Percentiles rank a stretch among this genome's conserved stretches.
Conservation (phyloP, 371 early-diverging fungal genomes). For the Phascolomyces articulosus region DNA sequence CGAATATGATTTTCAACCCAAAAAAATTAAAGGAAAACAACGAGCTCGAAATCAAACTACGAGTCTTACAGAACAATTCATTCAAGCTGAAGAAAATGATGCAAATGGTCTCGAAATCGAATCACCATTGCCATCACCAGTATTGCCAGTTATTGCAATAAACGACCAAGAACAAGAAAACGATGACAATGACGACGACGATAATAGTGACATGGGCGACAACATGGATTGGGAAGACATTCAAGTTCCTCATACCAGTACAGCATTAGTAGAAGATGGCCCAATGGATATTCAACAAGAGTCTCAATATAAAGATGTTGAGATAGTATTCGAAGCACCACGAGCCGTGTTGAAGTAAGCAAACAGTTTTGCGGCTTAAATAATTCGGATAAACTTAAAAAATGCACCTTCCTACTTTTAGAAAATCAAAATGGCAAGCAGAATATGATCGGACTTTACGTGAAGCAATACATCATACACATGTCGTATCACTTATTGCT, state of each 20-base stretch:
- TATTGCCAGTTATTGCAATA: too few relatives aligned
- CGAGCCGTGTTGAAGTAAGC: constrained; percentile 32
- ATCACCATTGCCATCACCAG: not conserved
- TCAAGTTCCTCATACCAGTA: not conserved
- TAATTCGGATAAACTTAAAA: not conserved
- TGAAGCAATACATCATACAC: constrained; percentile 44
- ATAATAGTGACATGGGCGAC: constrained; percentile 19
- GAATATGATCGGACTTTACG: constrained; percentile 37
- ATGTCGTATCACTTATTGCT: constrained; percentile 33
- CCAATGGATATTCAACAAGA: not conserved
- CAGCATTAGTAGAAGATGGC: not conserved
- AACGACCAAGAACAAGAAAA: not conserved
- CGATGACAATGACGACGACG: constrained; percentile 10
- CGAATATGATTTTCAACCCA: not conserved
- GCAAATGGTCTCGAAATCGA: not conserved
- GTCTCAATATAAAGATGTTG: constrained; percentile 38
- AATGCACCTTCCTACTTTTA: not conserved
- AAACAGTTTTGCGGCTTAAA: not conserved
- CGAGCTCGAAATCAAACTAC: not conserved
- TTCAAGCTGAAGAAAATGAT: not conserved
- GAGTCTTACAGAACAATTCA: not conserved
- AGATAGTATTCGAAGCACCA: constrained; percentile 41
- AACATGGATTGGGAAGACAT: constrained; percentile 28
- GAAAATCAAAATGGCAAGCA: constrained; percentile 34
- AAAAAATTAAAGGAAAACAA: not conserved